phyloP scores from a whole-genome alignment of 1,139 yeast species.

The Blastobotrys illinoisensis region DNA sequence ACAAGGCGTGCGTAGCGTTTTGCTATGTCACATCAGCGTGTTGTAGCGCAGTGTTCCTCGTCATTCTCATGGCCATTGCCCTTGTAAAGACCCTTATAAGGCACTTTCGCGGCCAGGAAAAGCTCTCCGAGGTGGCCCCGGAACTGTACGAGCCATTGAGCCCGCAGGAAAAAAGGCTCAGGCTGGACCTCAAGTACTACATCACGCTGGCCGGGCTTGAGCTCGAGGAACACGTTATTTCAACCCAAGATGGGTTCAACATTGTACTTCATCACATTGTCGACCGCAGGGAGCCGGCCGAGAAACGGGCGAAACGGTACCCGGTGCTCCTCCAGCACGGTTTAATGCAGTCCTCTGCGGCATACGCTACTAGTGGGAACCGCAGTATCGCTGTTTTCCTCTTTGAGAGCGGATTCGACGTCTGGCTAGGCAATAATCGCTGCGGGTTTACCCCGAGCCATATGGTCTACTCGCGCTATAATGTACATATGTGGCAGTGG shows the following conservation, averaged over 20 bases:
- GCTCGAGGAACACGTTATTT: conserved; percentile 52
- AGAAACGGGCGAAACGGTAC: conserved; percentile 22
- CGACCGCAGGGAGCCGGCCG: conserved; percentile 42
- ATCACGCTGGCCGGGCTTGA: conserved; percentile 55
- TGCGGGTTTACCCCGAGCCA: conserved; percentile 77
- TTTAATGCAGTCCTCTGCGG: conserved; percentile 77
- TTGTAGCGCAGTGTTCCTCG: conserved; percentile 30
- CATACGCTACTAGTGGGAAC: conserved; percentile 71
- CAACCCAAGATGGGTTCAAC: conserved; percentile 77
- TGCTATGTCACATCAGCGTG: conserved; percentile 26
- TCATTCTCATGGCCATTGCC: conserved; percentile 31
- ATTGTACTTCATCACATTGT: conserved; percentile 59
- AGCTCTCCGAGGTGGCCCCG: background rate
- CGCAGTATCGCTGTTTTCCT: conserved; percentile 69
- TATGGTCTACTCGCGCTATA: conserved; percentile 38
- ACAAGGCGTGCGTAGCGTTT: conserved; percentile 5
- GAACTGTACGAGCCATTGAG: background rate
- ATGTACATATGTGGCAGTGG: conserved; percentile 66
- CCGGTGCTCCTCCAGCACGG: conserved; percentile 85
- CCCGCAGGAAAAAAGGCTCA: conserved; percentile 33
- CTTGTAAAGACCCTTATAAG: conserved; percentile 9
- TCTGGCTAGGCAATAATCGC: conserved; percentile 91
- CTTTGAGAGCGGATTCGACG: conserved; percentile 65
- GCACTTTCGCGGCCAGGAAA: background rate
- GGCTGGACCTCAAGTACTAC: conserved; percentile 58